Base-by-base conservation (phyloP, 2,329 filamentous ascomycete species). In the Cytospora piceicola region DNA sequence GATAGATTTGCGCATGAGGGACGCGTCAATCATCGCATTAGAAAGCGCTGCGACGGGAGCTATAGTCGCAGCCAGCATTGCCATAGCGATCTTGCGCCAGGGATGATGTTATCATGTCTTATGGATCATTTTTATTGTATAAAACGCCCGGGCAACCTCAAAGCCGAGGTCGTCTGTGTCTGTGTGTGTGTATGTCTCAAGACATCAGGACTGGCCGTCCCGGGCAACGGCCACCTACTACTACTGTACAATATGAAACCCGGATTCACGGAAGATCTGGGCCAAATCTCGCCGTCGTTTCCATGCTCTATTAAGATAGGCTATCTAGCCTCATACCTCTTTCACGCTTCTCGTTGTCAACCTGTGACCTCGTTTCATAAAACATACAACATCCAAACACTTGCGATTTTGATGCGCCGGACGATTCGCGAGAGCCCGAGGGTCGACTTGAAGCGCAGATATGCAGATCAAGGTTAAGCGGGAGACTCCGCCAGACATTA, bases 31-130 rank as follows among this genome's bases (percentile, higher is more conserved):
- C n/a, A 79, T 91, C 70, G 88, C 85, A 58, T 77, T 92, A 42
- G 86, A 93, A 76, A 85, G 90, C 63, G 87, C 85, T 9, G 82
- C 86, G 32, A 83, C 86, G 0, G 90, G 91, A n/a, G 90, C 88
- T 14, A 81, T 83, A 0, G 70, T 90, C 20, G 84, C 84, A 61
- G 84, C 83, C 42, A 76, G 85, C 49, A 71, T 90, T 61, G 81
- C 82, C 6, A 69, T 88, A 52, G 72, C 86, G 53, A 69, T 84
- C 27, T 74, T 81, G 57, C 76, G 81, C 66, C 81, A 69, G 73
- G 70, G 65, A 61, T 74, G 68, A 70, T 62, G 11, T 20, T 72
- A 51, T 53, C 15, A 63, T 54, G 39, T 15, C 39, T 20, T 62
- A 64, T 27, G 46, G 22, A 56, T 65, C 63, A 57, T 60, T 32